Base-by-base conservation (phyloP, 2,329 filamentous ascomycete species). In the Aspergillus unguis region DNA sequence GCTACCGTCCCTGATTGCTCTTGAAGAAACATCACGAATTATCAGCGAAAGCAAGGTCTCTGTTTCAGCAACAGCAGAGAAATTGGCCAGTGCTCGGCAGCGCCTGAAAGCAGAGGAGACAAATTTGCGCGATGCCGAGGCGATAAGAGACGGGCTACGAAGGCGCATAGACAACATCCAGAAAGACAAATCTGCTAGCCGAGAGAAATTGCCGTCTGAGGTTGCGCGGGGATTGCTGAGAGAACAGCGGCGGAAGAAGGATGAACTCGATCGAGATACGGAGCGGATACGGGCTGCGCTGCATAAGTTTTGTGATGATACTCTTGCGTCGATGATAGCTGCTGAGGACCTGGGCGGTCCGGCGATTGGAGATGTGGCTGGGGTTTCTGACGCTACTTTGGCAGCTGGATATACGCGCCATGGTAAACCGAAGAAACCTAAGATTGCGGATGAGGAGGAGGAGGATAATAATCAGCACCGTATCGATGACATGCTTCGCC, bases 311-410 rank as follows among this genome's bases (percentile, higher is more conserved):
- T 85, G 92, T 52, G 82, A 88, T 56, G 75, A 83, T 40, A 80
- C 83, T 37, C 78, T 95, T 1, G 87, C 87, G 1, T 73, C 81
- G 3, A 88, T 92, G 83, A 77, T 95, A 40, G 90, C 89, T 5
- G 88, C 88, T 1, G 90, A 95, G 72, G 88, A 91, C 64, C 78
- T 92, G 1, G 90, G 90, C 6, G 90, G 90, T 0, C 90, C 90
- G 0, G 86, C 91, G 8, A 88, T 92, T 1, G 88, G 90, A 3
- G 86, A 90, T 59, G 77, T 86, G 61, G 77, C 87, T 64, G 83
- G 87, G 72, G 85, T 75, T 61, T 80, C 76, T 6, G 80, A 86
- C 41, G 81, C 73, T 9, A 75, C 69, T 6, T 69, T 82, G 37
- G 75, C 75, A 48, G 73, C 74, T 27, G 80, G 80, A n/a, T 82